Evolutionary conservation across 352 stramenopile species (phyloP).

Genomic region (Phytophthora sojae): DNA sequence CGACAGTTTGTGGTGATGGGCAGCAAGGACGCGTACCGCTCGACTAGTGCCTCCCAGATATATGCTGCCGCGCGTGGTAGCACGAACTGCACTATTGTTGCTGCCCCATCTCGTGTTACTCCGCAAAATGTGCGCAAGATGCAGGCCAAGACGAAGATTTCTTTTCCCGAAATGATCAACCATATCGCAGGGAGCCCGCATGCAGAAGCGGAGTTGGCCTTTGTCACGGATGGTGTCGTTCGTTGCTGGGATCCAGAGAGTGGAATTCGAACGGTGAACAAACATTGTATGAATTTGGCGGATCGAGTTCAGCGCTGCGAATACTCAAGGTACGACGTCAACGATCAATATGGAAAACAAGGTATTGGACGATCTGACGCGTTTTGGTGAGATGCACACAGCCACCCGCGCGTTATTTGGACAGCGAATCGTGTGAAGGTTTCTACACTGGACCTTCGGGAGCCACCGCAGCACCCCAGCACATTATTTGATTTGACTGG

Average conservation of each 20-base stretch:
- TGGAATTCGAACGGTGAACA: constrained; percentile 46
- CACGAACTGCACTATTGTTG: constrained; percentile 51
- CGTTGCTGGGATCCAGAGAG: constrained; percentile 60
- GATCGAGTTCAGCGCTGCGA: constrained; percentile 69
- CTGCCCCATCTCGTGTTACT: constrained; percentile 28
- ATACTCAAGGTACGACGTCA: constrained; percentile 66
- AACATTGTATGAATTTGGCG: constrained; percentile 23
- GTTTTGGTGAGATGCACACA: constrained; percentile 23
- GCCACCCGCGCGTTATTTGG: constrained; percentile 81
- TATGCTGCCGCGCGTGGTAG: constrained; percentile 52
- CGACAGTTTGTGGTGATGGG: constrained; percentile 73
- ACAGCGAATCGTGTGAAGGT: constrained; percentile 51
- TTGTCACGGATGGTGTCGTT: constrained; percentile 62
- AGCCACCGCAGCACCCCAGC: constrained; percentile 36
- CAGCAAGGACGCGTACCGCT: constrained; percentile 47
- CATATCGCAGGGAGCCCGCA: constrained; percentile 76
- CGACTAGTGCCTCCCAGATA: constrained; percentile 37
- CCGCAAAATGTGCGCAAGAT: constrained; percentile 36
- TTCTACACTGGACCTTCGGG: constrained; percentile 58
- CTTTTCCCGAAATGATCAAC: constrained; percentile 63
- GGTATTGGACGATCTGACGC: not conserved
- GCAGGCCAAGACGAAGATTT: constrained; percentile 53
- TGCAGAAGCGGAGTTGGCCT: constrained; percentile 61
- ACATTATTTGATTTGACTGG: constrained; percentile 63
- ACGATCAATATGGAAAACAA: not conserved